Conservation (phyloP, 768 basidiomycete species). For the Auricularia sp. region DNA sequence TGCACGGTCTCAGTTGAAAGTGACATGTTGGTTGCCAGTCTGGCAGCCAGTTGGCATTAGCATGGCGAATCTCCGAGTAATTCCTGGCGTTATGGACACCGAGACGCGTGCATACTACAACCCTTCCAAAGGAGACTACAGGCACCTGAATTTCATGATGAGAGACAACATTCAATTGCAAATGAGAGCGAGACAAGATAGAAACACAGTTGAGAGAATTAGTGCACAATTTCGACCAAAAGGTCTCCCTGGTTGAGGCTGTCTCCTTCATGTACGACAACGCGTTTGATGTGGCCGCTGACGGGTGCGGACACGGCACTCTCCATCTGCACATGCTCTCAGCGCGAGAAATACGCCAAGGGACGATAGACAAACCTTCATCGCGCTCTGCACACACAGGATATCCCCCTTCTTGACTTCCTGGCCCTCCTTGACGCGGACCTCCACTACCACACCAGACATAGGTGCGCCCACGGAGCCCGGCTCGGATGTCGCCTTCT, state of each 20-base stretch:
- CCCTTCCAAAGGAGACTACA: too few relatives aligned
- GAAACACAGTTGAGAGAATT: neutral
- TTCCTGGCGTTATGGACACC: too few relatives aligned
- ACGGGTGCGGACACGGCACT: conserved; percentile 93
- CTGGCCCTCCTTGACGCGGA: conserved; percentile 93
- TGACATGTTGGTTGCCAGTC: too few relatives aligned
- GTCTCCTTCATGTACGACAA: conserved; percentile 86
- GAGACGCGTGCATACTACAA: too few relatives aligned
- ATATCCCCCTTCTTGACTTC: conserved; percentile 99
- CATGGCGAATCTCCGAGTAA: too few relatives aligned
- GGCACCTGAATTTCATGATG: neutral
- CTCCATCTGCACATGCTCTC: conserved; percentile 66
- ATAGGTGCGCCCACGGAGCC: conserved; percentile 97
- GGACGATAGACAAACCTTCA: conserved; percentile 58
- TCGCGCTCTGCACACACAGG: conserved; percentile 87
- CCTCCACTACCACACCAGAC: conserved; percentile 97
- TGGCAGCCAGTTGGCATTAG: too few relatives aligned
- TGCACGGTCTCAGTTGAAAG: too few relatives aligned
- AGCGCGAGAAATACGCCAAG: conserved; percentile 11
- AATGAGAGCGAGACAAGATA: neutral
- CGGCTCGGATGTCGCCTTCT: conserved; percentile 88
- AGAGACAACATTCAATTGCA: neutral
- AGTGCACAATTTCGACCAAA: conserved; percentile 78
- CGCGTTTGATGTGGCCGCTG: conserved; percentile 90
- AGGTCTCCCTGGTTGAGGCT: conserved; percentile 92